A percentile compares a stretch with the other conserved stretches of the same genome.
phyloP scores from a whole-genome alignment of 1,139 yeast genomes.

The Trichomonascaceae sp. region DNA sequence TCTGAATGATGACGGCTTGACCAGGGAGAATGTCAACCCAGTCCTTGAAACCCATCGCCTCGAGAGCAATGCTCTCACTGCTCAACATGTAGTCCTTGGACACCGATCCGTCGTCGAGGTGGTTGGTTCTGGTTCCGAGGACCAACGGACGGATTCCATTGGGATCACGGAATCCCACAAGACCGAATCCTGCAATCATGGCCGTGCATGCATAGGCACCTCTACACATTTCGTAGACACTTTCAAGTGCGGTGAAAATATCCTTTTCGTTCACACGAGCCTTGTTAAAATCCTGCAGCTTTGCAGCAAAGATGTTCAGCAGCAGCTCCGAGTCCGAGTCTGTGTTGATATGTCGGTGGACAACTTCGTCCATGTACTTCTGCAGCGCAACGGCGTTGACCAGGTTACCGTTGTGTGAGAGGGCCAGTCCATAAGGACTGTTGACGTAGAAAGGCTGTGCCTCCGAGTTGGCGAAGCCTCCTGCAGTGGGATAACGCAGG shows the following conservation, averaged over 20 bases:
- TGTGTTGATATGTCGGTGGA: constrained; percentile 94
- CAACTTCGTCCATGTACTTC: constrained; percentile 76
- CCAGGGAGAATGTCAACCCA: constrained; percentile 86
- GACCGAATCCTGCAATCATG: constrained; percentile 90
- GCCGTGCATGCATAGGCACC: constrained; percentile 97
- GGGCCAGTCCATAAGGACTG: constrained; percentile 84
- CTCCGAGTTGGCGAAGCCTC: constrained; percentile 92
- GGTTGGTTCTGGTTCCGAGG: constrained; percentile 62
- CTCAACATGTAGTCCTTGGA: constrained; percentile 80
- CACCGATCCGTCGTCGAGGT: constrained; percentile 42
- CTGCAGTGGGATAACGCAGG: constrained; percentile 94
- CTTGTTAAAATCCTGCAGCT: constrained; percentile 82
- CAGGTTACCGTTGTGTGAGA: constrained; percentile 90
- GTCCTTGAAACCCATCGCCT: constrained; percentile 77
- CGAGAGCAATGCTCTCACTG: constrained; percentile 86
- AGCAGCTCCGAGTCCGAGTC: constrained; percentile 91
- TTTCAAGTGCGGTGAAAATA: constrained; percentile 72
- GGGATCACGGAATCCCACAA: constrained; percentile 94
- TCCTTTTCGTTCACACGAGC: constrained; percentile 87
- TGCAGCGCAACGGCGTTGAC: constrained; percentile 74
- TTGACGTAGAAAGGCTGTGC: constrained; percentile 98
- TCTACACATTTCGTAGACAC: constrained; percentile 66
- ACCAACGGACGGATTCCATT: constrained; percentile 90
- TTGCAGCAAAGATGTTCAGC: constrained; percentile 81
- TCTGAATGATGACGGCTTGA: constrained; percentile 88